These are phyloP conservation scores for Aureobasidium pullulans DNA, from an alignment of 2,329 filamentous ascomycete genomes.

Conservation along the genomic window DNA sequence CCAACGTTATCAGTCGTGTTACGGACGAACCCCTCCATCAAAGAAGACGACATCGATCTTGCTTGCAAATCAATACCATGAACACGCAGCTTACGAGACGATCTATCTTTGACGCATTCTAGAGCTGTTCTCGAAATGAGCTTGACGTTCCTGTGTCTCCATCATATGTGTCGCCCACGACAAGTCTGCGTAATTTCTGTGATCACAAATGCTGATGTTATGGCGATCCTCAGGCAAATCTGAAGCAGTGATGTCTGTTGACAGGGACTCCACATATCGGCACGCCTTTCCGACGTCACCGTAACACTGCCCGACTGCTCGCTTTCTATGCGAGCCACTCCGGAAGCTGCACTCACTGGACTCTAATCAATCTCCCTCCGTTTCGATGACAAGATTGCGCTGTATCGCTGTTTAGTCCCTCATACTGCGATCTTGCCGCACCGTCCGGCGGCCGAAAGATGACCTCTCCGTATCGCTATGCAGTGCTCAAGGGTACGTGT, in stretches of 20 bases:
- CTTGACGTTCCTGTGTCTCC: neutral
- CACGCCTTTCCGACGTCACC: slow-evolving; percentile 8
- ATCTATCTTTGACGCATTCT: neutral
- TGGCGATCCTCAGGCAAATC: slow-evolving; percentile 1
- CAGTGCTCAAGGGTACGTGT: neutral
- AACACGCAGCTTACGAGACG: neutral
- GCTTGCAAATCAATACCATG: neutral
- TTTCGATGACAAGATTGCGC: neutral
- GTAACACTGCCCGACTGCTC: neutral
- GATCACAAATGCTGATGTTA: neutral
- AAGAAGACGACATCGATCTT: neutral
- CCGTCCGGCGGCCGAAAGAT: neutral
- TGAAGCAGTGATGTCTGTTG: neutral
- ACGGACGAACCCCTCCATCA: neutral
- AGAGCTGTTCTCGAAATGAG: neutral
- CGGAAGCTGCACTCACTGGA: neutral
- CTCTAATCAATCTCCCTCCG: neutral
- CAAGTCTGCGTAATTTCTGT: neutral
- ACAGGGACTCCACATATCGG: neutral
- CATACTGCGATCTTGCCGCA: neutral
- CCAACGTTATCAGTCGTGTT: neutral
- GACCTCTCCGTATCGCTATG: neutral
- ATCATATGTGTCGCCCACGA: neutral
- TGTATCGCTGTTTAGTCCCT: neutral
- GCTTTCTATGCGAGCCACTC: slow-evolving; percentile 8